Evolutionary conservation across 2,329 filamentous ascomycete genomes (phyloP), one percentile per base, ranked within the genome.

Genomic region (Cercospora berteroae): DNA sequence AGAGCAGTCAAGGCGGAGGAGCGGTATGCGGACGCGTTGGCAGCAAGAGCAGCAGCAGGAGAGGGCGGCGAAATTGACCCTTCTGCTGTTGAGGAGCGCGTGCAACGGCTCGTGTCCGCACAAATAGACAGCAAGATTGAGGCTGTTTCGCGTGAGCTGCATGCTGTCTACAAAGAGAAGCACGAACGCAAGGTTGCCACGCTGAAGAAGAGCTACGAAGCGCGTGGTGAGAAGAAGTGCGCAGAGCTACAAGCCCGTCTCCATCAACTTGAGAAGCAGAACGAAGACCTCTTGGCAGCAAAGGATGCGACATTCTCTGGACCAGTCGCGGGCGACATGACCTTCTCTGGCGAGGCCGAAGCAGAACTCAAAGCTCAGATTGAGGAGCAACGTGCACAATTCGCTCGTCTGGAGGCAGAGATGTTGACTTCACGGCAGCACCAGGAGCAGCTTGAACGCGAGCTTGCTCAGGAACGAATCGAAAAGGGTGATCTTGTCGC

Each of bases 101-200:
- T 85, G 71, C 78, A 83, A 58, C 71, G 73, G 12, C 73, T 79
- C 0, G 81, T 84, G 27, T 81, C 85, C 36, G 83, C 82, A 44
- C 93, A 96, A 71, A 90, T 97, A 60, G 94, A 97, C 23, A 93
- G 97, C 80, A 93, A 94, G 72, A 93, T 98, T 48, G 94, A 94
- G 57, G 80, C 82, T 18, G 80, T 84, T 10, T 81, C 80, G n/a
- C 87, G 93, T 31, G 95, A 99, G 77, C 85, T 99, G 48, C 95
- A 99, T 78, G 86, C 90, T 0, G 85, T 97, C 10, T 99, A 99
- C 86, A 98, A 97, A 82, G 89, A 90, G 77, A 99, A 99, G 82
- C 95, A 99, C 78, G 94, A 98, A 82, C 92, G 90, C 70, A 99
- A 99, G 83, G 94, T 98, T 55, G 87, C 92, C 0, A 94, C 94